A percentile compares a stretch with the other conserved stretches of the same genome.
Evolutionary conservation across 148 eudicot genomes (phyloP).

Genomic region (Arbutus unedo): DNA sequence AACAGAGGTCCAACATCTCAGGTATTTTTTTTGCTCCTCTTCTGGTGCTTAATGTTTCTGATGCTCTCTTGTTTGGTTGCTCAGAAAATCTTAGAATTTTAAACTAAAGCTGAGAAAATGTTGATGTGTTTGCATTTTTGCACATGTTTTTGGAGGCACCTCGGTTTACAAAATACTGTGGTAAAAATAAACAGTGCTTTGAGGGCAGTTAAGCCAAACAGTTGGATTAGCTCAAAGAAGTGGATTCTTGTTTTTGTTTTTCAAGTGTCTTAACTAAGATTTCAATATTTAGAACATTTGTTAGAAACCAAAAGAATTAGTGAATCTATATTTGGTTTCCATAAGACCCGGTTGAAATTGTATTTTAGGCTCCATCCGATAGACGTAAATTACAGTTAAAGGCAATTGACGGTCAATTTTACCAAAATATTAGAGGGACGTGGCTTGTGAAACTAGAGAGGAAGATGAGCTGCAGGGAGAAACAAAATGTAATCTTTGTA

Average conservation of each 20-base stretch:
- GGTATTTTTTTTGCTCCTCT: constrained; percentile 21
- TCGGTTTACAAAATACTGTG: neutral
- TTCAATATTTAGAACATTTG: neutral
- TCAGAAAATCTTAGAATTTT: neutral
- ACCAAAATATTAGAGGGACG: neutral
- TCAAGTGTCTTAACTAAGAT: neutral
- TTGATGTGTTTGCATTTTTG: neutral
- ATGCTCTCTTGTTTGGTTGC: neutral
- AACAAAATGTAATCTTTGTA: neutral
- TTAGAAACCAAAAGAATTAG: neutral
- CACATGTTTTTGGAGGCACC: neutral
- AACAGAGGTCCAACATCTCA: constrained; percentile 21
- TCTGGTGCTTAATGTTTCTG: neutral
- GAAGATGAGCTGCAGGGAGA: neutral
- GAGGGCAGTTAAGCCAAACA: neutral
- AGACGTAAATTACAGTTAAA: neutral
- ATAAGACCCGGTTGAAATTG: neutral
- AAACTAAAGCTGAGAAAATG: neutral
- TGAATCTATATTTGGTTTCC: neutral
- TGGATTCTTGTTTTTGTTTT: neutral
- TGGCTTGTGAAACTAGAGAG: neutral
- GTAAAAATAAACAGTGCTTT: neutral
- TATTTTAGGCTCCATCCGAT: neutral
- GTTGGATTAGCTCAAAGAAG: constrained; percentile 1
- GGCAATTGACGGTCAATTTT: neutral